Evolutionary conservation across 257 asterid species (phyloP).

Genomic region (Osmanthus fragrans): DNA sequence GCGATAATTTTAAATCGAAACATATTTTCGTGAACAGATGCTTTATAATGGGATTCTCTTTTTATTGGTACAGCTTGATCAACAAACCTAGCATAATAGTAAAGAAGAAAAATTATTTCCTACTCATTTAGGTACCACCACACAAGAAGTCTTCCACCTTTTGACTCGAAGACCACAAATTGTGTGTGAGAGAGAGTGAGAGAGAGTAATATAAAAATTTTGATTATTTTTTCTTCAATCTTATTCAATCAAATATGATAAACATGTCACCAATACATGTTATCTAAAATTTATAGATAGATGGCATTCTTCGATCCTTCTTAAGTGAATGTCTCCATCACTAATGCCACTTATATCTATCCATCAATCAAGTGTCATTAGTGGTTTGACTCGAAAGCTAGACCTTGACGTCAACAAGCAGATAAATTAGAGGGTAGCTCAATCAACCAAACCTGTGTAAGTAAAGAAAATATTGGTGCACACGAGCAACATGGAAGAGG

Average conservation of each 20-base stretch:
- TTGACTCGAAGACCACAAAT: constrained; percentile 24
- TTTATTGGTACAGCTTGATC: not conserved
- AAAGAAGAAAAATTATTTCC: constrained; percentile 40
- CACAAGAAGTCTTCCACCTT: constrained; percentile 41
- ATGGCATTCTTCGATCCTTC: no score
- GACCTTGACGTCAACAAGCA: no score
- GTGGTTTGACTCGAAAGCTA: not conserved
- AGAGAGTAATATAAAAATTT: no score
- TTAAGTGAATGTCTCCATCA: no score
- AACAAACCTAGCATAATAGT: constrained; percentile 17
- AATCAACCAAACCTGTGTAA: no score
- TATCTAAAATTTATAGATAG: no score
- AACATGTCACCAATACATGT: not conserved
- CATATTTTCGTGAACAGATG: no score
- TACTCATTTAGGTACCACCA: constrained; percentile 58
- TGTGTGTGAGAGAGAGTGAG: not conserved
- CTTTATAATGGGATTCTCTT: constrained; percentile 21
- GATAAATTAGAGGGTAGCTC: no score
- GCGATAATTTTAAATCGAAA: no score
- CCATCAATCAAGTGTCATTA: not conserved
- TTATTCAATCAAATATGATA: not conserved
- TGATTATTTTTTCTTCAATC: not conserved
- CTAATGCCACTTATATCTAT: not conserved
- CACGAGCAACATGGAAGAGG: no score
- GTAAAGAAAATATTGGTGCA: no score